Evolutionary conservation across 1,284 basidiomycete species (phyloP), one percentile per base, ranked within the genome.

Genomic region (Rhodotorula sp.): DNA sequence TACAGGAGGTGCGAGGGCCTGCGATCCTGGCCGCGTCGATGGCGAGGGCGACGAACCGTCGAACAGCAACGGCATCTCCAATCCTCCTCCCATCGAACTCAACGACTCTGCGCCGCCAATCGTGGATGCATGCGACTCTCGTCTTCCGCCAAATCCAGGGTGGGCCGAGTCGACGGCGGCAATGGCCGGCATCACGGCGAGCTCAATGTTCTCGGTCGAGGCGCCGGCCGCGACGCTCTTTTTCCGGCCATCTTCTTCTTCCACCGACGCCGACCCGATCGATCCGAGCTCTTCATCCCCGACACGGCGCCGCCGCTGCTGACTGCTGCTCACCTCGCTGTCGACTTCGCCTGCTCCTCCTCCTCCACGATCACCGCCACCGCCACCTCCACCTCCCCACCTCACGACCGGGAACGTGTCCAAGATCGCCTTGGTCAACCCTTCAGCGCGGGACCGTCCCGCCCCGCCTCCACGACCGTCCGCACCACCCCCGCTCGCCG

Each of bases 401-500:
- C 93, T 92, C 81, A 95, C 89, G 69, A 95, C 83, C 2, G 93
- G 93, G 83, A 97, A 97, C 1, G 93, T 95, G 78, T 97, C 93
- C 66, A 97, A 84, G 67, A 97, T 93, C 38, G 94, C 93, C 47
- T 91, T 88, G 0, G 90, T 90, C 62, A 97, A 84, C 2, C 93
- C 91, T 55, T 86, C 84, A 0, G 92, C 89, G 12, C 90, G 87
- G 67, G 88, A 89, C 80, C 91, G 90, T 1, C 78, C 81, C 28
- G 81, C 79, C 12, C 83, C 84, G 26, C 75, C 75, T n/a, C 79
- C 79, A 19, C 70, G 73, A 14, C 38, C 70, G 58, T 64, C 73
- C 8, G 69, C 68, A 45, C 68, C 69, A 1, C 66, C 64, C 34
- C 34, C 8, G 34, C 34, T 34, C 18, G 38, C 68, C 55, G 72